Evolutionary conservation across 192 early-diverging fungal genomes (phyloP).

Genomic region (Globomyces pollinis-pini): DNA sequence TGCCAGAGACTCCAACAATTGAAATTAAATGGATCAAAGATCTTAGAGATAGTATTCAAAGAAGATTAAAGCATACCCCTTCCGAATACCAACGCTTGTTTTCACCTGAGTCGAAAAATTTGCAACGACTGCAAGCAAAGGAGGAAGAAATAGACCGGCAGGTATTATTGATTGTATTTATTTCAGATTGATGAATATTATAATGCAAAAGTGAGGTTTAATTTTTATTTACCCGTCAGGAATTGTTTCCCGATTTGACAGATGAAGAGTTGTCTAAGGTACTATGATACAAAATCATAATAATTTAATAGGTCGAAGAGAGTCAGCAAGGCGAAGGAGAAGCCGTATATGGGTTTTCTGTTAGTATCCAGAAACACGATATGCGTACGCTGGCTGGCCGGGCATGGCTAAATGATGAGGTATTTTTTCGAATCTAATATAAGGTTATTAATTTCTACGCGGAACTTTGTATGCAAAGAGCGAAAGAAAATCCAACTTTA

Average conservation of each 20-base stretch:
- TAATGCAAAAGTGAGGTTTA: too few species aligned
- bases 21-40: neutral
- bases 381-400: slow-evolving; percentile 63
- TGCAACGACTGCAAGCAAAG: too few species aligned
- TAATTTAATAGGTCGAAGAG: neutral
- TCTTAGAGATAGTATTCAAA: neutral
- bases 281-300: neutral
- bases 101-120: too few species aligned
- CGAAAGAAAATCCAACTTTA: slow-evolving; percentile 27
- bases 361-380: slow-evolving; percentile 32
- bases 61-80: too few species aligned
- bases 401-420: slow-evolving; percentile 92
- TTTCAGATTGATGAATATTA: too few species aligned
- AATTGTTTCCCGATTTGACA: too few species aligned
- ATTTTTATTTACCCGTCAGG: too few species aligned
- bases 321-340: neutral
- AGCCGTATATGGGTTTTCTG: neutral
- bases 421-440: slow-evolving; percentile 19
- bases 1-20: neutral
- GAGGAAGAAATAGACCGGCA: neutral
- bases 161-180: too few species aligned
- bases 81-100: too few species aligned
- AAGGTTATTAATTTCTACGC: slow-evolving; percentile 88
- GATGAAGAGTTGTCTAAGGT: neutral
- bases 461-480: slow-evolving; percentile 63